Evolutionary conservation across 331 rosid species (phyloP).

Genomic region (Rosa hybrid): DNA sequence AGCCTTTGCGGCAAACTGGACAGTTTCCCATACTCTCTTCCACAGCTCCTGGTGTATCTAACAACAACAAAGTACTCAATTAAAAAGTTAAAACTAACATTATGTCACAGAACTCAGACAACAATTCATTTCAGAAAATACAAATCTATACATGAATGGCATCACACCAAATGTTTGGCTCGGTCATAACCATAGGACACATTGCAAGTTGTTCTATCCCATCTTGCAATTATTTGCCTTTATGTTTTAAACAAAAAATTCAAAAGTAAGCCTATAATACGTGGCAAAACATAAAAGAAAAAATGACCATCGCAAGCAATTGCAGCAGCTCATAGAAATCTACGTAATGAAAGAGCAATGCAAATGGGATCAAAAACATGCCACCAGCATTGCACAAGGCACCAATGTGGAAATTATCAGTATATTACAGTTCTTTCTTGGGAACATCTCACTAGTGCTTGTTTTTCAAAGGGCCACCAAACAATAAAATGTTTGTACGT

Average conservation of each 20-base stretch:
- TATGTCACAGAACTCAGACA: background rate
- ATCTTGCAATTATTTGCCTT: background rate
- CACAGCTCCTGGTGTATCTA: conserved; percentile 27
- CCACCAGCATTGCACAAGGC: background rate
- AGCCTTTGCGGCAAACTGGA: conserved; percentile 79
- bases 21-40: conserved; percentile 63
- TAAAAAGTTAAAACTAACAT: conserved; percentile 4
- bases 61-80: conserved; percentile 19
- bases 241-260: background rate
- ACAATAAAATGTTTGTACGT: background rate
- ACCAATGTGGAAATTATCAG: background rate
- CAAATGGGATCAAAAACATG: background rate
- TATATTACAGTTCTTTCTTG: background rate
- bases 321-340: background rate
- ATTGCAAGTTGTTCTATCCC: background rate
- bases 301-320: background rate
- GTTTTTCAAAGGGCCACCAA: background rate
- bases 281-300: background rate
- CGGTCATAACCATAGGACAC: background rate
- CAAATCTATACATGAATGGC: background rate
- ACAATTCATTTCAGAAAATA: background rate
- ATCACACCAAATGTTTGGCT: background rate
- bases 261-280: background rate
- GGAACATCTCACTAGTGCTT: background rate
- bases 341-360: background rate